These are phyloP conservation scores for Fraxinus baroniana DNA, from an alignment of 305 asterid genomes.

Conservation along the genomic window DNA sequence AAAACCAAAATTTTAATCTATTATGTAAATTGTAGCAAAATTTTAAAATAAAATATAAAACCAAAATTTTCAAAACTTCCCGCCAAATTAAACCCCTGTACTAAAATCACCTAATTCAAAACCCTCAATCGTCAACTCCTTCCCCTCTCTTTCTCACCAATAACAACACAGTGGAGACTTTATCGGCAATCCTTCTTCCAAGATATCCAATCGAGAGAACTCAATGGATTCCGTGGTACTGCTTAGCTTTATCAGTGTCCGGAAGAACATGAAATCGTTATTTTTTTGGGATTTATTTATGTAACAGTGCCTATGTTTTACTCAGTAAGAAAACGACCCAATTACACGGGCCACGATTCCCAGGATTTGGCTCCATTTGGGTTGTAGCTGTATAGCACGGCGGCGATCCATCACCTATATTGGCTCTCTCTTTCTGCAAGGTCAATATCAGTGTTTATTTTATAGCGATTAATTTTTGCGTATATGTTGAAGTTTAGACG, in stretches of 20 bases:
- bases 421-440: conserved; percentile 84
- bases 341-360: conserved; percentile 29
- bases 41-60: background rate
- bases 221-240: conserved; percentile 78
- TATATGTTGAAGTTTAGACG: background rate
- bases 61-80: conserved; percentile 32
- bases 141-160: background rate
- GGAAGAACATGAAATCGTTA: background rate
- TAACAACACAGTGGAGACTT: conserved; percentile 40
- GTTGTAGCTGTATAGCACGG: conserved; percentile 56
- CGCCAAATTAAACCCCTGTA: conserved; percentile 28
- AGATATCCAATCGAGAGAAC: conserved; percentile 65
- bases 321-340: conserved; percentile 62
- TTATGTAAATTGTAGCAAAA: no score
- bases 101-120: background rate
- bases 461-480: background rate
- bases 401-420: conserved; percentile 66
- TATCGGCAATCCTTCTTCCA: conserved; percentile 57
- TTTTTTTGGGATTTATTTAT: background rate
- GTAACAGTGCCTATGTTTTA: background rate
- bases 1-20: no score
- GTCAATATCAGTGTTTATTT: conserved; percentile 19
- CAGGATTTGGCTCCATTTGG: conserved; percentile 50
- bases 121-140: background rate
- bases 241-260: background rate